A percentile compares a stretch with the other conserved stretches of the same genome.
Evolutionary conservation across 768 basidiomycete species (phyloP).

Genomic region (Amyloporia xantha): DNA sequence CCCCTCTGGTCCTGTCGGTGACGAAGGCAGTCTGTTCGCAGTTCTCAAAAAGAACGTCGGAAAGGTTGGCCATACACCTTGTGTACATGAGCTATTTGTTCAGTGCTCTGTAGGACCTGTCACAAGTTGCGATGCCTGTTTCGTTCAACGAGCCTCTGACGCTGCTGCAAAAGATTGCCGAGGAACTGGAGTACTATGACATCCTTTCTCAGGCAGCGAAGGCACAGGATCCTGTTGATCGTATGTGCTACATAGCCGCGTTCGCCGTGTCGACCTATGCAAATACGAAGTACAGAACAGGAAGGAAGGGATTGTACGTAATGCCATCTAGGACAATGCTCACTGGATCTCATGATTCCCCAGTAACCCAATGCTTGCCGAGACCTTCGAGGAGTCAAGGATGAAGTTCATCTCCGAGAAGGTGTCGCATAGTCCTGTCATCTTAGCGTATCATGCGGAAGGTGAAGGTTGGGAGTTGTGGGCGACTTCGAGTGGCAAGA

Average conservation of each 20-base stretch:
- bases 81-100: too few relatives aligned
- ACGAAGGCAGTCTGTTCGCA: slow-evolving; percentile 78
- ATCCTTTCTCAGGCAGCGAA: slow-evolving; percentile 62
- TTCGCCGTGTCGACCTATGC: slow-evolving; percentile 84
- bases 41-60: slow-evolving; percentile 87
- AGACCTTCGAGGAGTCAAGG: slow-evolving; percentile 79
- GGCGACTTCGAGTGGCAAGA: slow-evolving; percentile 75
- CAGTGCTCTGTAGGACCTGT: slow-evolving; percentile 52
- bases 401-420: slow-evolving; percentile 86
- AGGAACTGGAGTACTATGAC: slow-evolving; percentile 75
- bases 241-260: slow-evolving; percentile 72
- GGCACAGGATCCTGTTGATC: slow-evolving; percentile 51
- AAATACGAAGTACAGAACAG: slow-evolving; percentile 71
- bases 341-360: neutral
- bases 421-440: slow-evolving; percentile 76
- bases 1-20: slow-evolving; percentile 54
- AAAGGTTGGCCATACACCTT: slow-evolving; percentile 51
- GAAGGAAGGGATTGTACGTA: slow-evolving; percentile 83
- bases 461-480: slow-evolving; percentile 70
- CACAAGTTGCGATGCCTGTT: slow-evolving; percentile 80
- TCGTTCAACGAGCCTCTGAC: slow-evolving; percentile 87
- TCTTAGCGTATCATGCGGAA: slow-evolving; percentile 82
- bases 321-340: neutral
- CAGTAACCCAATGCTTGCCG: slow-evolving; percentile 83
- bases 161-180: slow-evolving; percentile 73